Evolutionary conservation across 2,329 filamentous ascomycete species (phyloP), one percentile per base, ranked within the genome.

Genomic region (Cladosporium sp.): DNA sequence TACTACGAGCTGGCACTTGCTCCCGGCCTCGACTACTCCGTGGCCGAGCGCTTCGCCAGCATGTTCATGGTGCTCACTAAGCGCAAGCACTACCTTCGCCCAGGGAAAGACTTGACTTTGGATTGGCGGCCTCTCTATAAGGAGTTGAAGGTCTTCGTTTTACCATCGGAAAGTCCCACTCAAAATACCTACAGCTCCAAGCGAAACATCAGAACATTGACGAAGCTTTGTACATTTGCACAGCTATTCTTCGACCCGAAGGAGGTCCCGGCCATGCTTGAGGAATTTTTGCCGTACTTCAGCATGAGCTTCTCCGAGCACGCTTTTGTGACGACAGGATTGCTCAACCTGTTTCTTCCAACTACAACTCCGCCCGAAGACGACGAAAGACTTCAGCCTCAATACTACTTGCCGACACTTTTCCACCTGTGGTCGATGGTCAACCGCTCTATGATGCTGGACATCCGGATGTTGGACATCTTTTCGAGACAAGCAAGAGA

Each of bases 41-140:
- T 91, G 8, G 81, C 89, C 4, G 95, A 98, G 72, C 83, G 92
- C 55, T 98, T 98, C 68, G 82, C 92, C 43, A 93, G 89, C 76
- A 97, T 97, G 91, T 92, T 97, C 65, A 87, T 96, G 71, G 84
- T 89, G 9, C 74, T 98, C 61, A 95, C 91, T n/a, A 95, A 93
- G 90, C 91, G 92, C 67, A 95, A 95, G 68, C 92, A 97, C 72
- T 97, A 97, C 70, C 80, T 98, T 33, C 90, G 89, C 60, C 89
- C 92, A 1, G 85, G 87, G 53, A 88, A 90, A 59, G 95, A 98
- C 66, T 77, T 98, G n/a, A 78, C 81, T 10, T 80, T 98, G 55
- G 92, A 98, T 69, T 98, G 93, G 93, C 83, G 83, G 61, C 92
- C 91, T 7, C 75, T 98, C 31, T 98, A 88, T 82, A 87, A 89